Conservation (phyloP, 352 stramenopile species). For the Vaucheria bursata region DNA sequence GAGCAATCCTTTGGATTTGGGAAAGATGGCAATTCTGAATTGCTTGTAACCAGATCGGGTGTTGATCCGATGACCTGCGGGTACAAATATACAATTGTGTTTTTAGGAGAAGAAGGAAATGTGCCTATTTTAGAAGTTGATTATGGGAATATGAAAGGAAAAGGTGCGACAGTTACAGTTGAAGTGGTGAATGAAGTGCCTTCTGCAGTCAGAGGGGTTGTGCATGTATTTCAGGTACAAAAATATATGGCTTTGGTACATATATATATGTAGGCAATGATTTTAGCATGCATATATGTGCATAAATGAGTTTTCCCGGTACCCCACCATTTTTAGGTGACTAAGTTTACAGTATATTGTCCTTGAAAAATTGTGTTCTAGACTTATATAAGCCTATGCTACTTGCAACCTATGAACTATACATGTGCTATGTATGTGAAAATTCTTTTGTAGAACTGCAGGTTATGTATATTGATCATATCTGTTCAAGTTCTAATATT, state of each 20-base stretch:
- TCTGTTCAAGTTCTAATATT: too few relatives aligned
- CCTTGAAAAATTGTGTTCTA: too few relatives aligned
- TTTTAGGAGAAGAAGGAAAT: slow-evolving; percentile 21
- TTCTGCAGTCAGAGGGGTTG: slow-evolving; percentile 51
- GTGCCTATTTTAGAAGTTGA: slow-evolving; percentile 29
- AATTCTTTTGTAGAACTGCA: too few relatives aligned
- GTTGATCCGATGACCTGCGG: slow-evolving; percentile 23
- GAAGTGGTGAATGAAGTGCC: slow-evolving; percentile 38
- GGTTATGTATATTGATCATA: too few relatives aligned
- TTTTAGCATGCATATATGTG: too few relatives aligned
- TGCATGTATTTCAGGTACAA: slow-evolving; percentile 60
- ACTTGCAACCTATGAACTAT: too few relatives aligned
- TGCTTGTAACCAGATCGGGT: slow-evolving; percentile 29
- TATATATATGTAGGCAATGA: too few relatives aligned
- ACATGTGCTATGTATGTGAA: too few relatives aligned
- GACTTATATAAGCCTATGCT: too few relatives aligned
- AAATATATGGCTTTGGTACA: too few relatives aligned
- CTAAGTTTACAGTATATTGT: too few relatives aligned
- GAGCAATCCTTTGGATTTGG: slow-evolving; percentile 37
- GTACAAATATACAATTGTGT: slow-evolving; percentile 42
- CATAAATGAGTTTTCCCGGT: too few relatives aligned
- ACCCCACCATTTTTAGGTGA: neutral
- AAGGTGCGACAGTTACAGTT: slow-evolving; percentile 37
- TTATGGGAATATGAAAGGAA: slow-evolving; percentile 10
- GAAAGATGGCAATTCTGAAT: slow-evolving; percentile 14